A percentile compares a stretch with the other conserved stretches of the same genome.
Evolutionary conservation across 2,329 filamentous ascomycete genomes (phyloP).

Genomic region (Ophiobolus disseminans): DNA sequence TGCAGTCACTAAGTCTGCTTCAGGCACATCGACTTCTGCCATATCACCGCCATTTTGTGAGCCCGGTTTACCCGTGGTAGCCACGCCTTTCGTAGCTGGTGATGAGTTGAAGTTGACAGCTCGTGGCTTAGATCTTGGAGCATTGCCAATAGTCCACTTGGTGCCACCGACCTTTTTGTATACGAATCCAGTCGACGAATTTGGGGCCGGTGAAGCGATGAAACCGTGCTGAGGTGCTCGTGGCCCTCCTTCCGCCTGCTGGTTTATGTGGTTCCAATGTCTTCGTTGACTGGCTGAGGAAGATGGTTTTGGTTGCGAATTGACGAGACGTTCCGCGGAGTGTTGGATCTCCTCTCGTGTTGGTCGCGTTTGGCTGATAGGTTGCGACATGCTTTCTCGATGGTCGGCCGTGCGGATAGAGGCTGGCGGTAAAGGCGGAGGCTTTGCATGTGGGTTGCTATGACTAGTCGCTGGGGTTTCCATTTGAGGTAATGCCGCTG

Average conservation of each 20-base stretch:
- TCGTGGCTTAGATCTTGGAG: constrained; percentile 23
- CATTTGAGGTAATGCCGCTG: too few species aligned
- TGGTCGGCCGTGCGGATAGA: not conserved
- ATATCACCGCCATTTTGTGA: not conserved
- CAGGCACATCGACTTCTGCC: not conserved
- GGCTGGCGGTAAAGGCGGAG: not conserved
- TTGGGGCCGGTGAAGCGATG: constrained; percentile 30
- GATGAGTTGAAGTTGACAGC: constrained; percentile 36
- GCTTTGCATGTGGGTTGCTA: not conserved
- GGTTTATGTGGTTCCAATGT: not conserved
- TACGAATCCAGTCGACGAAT: constrained; percentile 35
- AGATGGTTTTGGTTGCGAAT: not conserved
- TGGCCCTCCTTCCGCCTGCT: not conserved
- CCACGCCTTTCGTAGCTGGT: constrained; percentile 13
- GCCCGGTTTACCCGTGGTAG: not conserved
- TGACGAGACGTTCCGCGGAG: constrained; percentile 22
- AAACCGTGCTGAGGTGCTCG: constrained; percentile 15
- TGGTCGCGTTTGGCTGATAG: not conserved
- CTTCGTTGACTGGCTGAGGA: not conserved
- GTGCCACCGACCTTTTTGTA: constrained; percentile 31
- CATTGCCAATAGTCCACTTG: constrained; percentile 10
- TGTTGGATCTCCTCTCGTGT: constrained; percentile 16
- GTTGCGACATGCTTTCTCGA: not conserved
- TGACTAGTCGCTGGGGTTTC: not conserved
- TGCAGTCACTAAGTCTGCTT: not conserved